These are phyloP conservation scores for Dactylorhiza incarnata DNA, from an alignment of 106 monocot genomes.

Conservation along the genomic window DNA sequence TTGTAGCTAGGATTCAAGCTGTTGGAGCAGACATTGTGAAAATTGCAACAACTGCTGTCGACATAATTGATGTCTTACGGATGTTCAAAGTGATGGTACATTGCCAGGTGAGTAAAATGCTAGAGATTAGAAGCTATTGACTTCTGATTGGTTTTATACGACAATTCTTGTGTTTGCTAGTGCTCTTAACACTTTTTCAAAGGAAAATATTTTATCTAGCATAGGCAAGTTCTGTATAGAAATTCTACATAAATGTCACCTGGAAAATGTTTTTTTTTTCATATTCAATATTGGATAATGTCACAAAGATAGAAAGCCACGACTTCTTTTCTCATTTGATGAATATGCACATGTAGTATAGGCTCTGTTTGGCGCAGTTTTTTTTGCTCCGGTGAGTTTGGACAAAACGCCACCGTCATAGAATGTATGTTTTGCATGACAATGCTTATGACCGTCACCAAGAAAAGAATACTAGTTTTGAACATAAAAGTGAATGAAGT, in stretches of 20 bases:
- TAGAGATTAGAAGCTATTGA: neutral
- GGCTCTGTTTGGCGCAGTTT: too few species aligned
- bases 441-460: too few species aligned
- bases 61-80: constrained; percentile 70
- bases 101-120: constrained; percentile 55
- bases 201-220: neutral
- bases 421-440: too few species aligned
- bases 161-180: neutral
- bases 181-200: neutral
- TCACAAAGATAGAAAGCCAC: neutral
- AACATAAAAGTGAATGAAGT: too few species aligned
- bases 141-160: neutral
- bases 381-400: too few species aligned
- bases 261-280: neutral
- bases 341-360: neutral
- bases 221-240: neutral
- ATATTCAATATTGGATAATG: neutral
- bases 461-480: too few species aligned
- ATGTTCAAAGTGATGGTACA: constrained; percentile 87
- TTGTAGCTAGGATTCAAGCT: constrained; percentile 88
- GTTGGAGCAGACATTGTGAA: constrained; percentile 92
- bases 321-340: neutral
- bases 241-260: neutral
- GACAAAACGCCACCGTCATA: too few species aligned
- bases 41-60: constrained; percentile 75